Evolutionary conservation across 805 yeast species (phyloP), one percentile per base, ranked within the genome.

Genomic region (Metschnikowia continentalis): DNA sequence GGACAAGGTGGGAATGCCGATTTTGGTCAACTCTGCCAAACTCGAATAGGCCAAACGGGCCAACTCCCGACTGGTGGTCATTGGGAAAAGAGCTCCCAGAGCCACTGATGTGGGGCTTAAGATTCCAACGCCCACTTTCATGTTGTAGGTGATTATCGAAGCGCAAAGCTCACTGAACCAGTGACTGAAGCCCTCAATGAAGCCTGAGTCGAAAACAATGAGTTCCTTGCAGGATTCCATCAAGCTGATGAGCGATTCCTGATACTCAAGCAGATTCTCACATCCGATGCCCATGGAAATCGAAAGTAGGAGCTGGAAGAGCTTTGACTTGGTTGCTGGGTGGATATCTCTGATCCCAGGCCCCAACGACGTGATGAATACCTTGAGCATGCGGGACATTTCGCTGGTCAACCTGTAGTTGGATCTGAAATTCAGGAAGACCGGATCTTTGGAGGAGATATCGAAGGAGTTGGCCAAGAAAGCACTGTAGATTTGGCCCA

Each of bases 31-130:
- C 58, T 86, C 88, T 30, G 74, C 76, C 48, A 84, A 71, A n/a
- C 87, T 77, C 33, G 72, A 77, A 47, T 82, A 76, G 1, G 85
- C 81, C 2, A 75, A 67, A 17, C 68, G 66, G 20, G 76, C 69
- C 22, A 75, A 59, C 14, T 60, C 65, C 13, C 58, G 52, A 54
- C 81, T 75, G 0, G 81, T 63, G 13, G 79, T 74, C 49, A 71
- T 61, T 1, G 81, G 77, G 54, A 78, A 76, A 1, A 80, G 59
- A 8, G 75, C 71, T 11, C 71, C 76, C 5, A 53, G 57, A 30
- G 69, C 69, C 5, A 77, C 66, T 15, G 74, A 73, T 0, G 80
- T 66, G 5, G 72, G 61, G 19, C 64, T 60, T n/a, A 49, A 22
- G 6, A 67, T 53, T 0, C 66, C 64, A 26, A 72, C 54, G 1